Conservation (phyloP, 169 alveolate species). For the Besnoitia besnoiti region DNA sequence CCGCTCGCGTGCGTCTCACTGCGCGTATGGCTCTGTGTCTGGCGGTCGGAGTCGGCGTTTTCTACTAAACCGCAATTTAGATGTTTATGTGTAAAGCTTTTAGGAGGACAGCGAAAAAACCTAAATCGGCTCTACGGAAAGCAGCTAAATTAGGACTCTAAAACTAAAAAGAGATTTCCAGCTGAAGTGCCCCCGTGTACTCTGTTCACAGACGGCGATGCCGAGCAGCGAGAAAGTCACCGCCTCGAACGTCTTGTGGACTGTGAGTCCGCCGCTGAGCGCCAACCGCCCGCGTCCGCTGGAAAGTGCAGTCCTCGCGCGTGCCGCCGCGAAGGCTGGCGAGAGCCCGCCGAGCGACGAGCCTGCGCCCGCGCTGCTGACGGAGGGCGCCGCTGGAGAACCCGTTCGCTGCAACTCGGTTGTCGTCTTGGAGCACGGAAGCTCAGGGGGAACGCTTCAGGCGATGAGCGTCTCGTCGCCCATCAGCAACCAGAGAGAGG, state of each 20-base stretch:
- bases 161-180: no score
- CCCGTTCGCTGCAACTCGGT: constrained; percentile 44
- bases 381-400: constrained; percentile 49
- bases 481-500: constrained; percentile 29
- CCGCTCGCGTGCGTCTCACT: no score
- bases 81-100: no score
- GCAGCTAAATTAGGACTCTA: no score
- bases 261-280: neutral
- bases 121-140: no score
- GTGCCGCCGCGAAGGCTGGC: neutral
- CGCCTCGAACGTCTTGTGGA: neutral
- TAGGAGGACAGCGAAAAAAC: no score
- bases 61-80: no score
- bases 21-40: no score
- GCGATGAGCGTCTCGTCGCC: constrained; percentile 17
- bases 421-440: constrained; percentile 37
- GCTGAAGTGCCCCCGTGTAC: no score
- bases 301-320: neutral
- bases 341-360: neutral
- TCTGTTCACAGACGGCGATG: neutral
- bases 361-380: constrained; percentile 5
- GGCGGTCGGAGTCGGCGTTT: no score
- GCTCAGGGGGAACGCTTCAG: constrained; percentile 41
- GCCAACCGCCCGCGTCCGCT: neutral
- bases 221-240: neutral